Percentiles rank a stretch among this genome's conserved stretches.
These are phyloP conservation scores for Suhomyces choctaworum DNA, from an alignment of 1,139 yeast genomes.

Conservation along the genomic window DNA sequence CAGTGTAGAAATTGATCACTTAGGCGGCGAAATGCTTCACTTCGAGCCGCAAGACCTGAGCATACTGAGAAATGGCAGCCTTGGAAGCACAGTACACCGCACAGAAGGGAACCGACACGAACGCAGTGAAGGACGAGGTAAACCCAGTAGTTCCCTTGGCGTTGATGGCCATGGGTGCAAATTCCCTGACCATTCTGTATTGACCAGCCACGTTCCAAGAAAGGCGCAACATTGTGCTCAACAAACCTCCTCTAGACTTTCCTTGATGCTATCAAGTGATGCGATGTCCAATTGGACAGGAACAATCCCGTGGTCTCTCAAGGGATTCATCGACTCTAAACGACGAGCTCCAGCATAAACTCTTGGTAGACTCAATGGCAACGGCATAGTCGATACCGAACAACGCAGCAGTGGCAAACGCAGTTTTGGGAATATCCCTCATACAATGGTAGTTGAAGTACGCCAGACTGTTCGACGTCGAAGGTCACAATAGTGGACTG, in stretches of 20 bases:
- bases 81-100: conserved; percentile 69
- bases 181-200: conserved; percentile 60
- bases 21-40: conserved; percentile 71
- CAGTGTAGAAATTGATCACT: conserved; percentile 70
- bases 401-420: conserved; percentile 76
- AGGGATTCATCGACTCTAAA: conserved; percentile 58
- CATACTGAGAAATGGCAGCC: conserved; percentile 76
- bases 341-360: conserved; percentile 79
- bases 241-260: conserved; percentile 42
- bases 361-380: conserved; percentile 59
- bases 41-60: conserved; percentile 62
- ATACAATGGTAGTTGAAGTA: too few species aligned
- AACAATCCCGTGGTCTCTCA: conserved; percentile 41
- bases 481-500: too few species aligned
- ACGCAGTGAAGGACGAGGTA: conserved; percentile 73
- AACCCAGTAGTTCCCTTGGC: conserved; percentile 73
- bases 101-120: conserved; percentile 70
- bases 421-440: too few species aligned
- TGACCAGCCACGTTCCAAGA: conserved; percentile 70
- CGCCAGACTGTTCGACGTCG: too few species aligned
- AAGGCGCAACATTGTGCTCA: conserved; percentile 39
- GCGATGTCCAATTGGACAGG: conserved; percentile 53
- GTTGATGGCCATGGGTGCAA: conserved; percentile 56
- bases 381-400: conserved; percentile 77
- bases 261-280: conserved; percentile 47